Evolutionary conservation across 2,329 filamentous ascomycete genomes (phyloP).

Genomic region (Coniella vitis): DNA sequence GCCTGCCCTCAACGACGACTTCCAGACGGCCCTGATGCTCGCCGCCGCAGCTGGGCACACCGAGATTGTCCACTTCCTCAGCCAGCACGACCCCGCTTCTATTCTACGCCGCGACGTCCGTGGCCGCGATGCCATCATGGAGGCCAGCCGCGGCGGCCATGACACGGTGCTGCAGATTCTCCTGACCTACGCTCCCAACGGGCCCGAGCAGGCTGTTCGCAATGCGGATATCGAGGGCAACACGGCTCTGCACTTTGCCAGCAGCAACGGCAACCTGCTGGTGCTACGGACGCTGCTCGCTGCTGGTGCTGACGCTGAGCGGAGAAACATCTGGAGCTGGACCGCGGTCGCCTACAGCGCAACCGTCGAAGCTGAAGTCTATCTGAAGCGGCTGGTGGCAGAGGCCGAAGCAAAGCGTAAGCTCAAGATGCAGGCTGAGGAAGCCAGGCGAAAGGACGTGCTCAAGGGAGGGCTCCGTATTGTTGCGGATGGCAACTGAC

Average conservation of each 20-base stretch:
- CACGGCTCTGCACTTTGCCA: constrained; percentile 81
- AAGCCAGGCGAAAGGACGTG: constrained; percentile 35
- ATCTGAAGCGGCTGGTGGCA: constrained; percentile 68
- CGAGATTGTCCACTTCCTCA: constrained; percentile 66
- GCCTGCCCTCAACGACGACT: constrained; percentile 69
- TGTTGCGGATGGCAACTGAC: constrained; percentile 24
- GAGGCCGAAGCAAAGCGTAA: constrained; percentile 60
- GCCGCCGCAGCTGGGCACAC: constrained; percentile 64
- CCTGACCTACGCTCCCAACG: constrained; percentile 53
- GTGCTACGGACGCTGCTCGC: constrained; percentile 70
- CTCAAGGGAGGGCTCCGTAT: constrained; percentile 37
- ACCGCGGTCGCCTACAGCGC: constrained; percentile 77
- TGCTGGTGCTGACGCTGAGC: constrained; percentile 68
- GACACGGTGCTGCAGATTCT: constrained; percentile 60
- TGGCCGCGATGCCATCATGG: constrained; percentile 68
- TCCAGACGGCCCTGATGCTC: constrained; percentile 77
- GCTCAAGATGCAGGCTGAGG: constrained; percentile 30
- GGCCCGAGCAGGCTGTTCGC: constrained; percentile 45
- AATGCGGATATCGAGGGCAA: constrained; percentile 68
- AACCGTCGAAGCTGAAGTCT: constrained; percentile 77
- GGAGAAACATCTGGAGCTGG: constrained; percentile 71
- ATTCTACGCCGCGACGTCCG: constrained; percentile 59
- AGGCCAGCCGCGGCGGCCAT: constrained; percentile 52
- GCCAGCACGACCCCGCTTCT: constrained; percentile 53
- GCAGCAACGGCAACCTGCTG: constrained; percentile 71